A percentile compares a stretch with the other conserved stretches of the same genome.
These are phyloP conservation scores for Liriodendron chinense DNA, from an alignment of 164 flowering plant genomes.

Conservation along the genomic window DNA sequence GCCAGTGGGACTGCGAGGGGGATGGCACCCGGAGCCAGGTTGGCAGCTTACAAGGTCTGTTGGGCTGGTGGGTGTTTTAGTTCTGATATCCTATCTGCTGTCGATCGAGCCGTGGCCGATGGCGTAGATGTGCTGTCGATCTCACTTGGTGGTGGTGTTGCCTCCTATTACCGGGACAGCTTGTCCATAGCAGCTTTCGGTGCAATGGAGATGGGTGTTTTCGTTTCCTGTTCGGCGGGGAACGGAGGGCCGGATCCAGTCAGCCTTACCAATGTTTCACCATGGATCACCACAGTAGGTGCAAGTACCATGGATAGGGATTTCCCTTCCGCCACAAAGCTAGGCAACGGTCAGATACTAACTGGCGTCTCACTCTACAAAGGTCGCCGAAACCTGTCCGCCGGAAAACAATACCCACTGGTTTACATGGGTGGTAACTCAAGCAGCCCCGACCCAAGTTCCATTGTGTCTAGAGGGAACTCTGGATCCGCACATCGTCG, in stretches of 20 bases:
- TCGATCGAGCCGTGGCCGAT: conserved; percentile 81
- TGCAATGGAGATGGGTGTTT: conserved; percentile 89
- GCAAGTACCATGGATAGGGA: conserved; percentile 92
- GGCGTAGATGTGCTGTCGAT: conserved; percentile 79
- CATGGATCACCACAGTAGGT: conserved; percentile 88
- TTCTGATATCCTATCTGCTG: conserved; percentile 79
- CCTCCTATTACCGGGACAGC: conserved; percentile 59
- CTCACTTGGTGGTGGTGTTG: conserved; percentile 73
- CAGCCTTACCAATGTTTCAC: conserved; percentile 73
- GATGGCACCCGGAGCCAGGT: conserved; percentile 73
- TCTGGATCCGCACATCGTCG: conserved; percentile 22
- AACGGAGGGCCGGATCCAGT: conserved; percentile 77
- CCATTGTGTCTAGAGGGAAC: conserved; percentile 71
- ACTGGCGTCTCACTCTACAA: conserved; percentile 72
- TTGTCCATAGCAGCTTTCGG: conserved; percentile 71
- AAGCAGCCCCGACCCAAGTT: conserved; percentile 52
- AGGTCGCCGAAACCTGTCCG: conserved; percentile 42
- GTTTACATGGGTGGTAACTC: conserved; percentile 67
- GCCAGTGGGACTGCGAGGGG: conserved; percentile 81
- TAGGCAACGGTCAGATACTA: conserved; percentile 44
- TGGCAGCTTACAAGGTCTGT: conserved; percentile 85
- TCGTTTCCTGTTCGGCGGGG: conserved; percentile 90
- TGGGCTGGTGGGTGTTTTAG: conserved; percentile 84
- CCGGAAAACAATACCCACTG: conserved; percentile 43
- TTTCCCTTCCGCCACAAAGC: conserved; percentile 57